A percentile compares a stretch with the other conserved stretches of the same genome.
phyloP scores from a whole-genome alignment of 371 early-diverging fungal genomes.

The Chytridium lagenaria region DNA sequence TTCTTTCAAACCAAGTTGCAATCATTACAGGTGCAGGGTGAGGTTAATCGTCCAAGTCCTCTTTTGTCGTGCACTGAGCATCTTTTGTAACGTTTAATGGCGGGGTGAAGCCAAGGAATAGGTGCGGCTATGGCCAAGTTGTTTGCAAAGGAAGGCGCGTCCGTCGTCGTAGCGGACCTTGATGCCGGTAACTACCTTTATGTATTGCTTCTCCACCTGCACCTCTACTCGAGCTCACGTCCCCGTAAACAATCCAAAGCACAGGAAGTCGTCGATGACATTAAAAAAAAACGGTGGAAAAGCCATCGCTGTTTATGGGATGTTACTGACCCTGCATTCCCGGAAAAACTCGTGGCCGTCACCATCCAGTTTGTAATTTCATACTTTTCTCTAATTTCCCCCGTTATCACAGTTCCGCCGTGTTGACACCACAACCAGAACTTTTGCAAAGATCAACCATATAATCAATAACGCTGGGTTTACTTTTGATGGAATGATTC shows the following conservation, averaged over 20 bases:
- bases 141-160: constrained; percentile 71
- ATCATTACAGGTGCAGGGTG: constrained; percentile 81
- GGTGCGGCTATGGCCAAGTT: constrained; percentile 70
- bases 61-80: too few species aligned
- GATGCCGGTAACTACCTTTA: constrained; percentile 61
- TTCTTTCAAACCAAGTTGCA: constrained; percentile 72
- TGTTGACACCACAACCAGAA: constrained; percentile 34
- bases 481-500: constrained; percentile 73
- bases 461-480: constrained; percentile 77
- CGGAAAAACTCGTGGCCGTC: constrained; percentile 63
- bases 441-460: constrained; percentile 72
- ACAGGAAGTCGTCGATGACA: constrained; percentile 88
- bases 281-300: constrained; percentile 81
- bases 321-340: constrained; percentile 51
- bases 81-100: too few species aligned
- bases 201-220: too few species aligned
- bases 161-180: constrained; percentile 64
- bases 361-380: constrained; percentile 57
- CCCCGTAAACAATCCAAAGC: too few species aligned
- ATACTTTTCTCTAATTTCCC: constrained; percentile 4
- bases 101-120: constrained; percentile 69
- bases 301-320: constrained; percentile 80
- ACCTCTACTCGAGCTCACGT: too few species aligned
- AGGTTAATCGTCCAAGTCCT: constrained; percentile 8
- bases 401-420: too few species aligned